These are phyloP conservation scores for Aspergillus homomorphus DNA, from an alignment of 495 filamentous ascomycete genomes.

Conservation along the genomic window DNA sequence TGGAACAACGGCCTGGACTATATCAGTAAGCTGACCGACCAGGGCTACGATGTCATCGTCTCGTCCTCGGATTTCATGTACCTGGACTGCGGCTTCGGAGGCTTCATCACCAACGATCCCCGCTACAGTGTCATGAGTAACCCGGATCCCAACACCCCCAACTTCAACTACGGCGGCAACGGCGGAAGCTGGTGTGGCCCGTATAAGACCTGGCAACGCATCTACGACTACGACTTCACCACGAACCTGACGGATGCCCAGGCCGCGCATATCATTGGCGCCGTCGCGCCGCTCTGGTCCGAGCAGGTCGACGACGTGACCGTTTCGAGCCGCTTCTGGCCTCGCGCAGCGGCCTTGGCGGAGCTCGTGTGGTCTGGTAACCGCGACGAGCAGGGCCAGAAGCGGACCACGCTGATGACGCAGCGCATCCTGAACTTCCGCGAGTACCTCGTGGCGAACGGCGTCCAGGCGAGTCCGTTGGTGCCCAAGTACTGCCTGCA, in stretches of 20 bases:
- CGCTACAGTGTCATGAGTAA: conserved; percentile 52
- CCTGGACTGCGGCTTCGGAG: conserved; percentile 55
- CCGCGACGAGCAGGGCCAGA: conserved; percentile 41
- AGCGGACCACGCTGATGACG: conserved; percentile 50
- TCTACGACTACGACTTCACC: conserved; percentile 60
- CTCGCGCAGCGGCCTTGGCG: conserved; percentile 52
- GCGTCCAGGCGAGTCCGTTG: conserved; percentile 45
- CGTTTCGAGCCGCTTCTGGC: conserved; percentile 50
- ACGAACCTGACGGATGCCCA: conserved; percentile 43
- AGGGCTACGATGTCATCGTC: conserved; percentile 54
- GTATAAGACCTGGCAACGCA: conserved; percentile 60
- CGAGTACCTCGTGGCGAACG: conserved; percentile 55
- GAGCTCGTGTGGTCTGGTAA: conserved; percentile 57
- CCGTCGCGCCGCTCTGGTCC: conserved; percentile 51
- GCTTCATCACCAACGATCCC: conserved; percentile 52
- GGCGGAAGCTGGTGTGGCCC: conserved; percentile 58
- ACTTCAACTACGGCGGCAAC: conserved; percentile 52
- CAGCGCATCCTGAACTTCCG: conserved; percentile 57
- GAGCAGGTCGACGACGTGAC: conserved; percentile 54
- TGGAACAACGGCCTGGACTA: conserved; percentile 54
- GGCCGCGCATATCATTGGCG: conserved; percentile 46
- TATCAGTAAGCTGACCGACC: conserved; percentile 49
- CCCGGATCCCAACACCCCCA: conserved; percentile 38
- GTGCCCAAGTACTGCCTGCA: conserved; percentile 56
- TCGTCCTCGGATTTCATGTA: conserved; percentile 54